Evolutionary conservation across 2,329 filamentous ascomycete genomes (phyloP).

Genomic region (Aureobasidium zeae): DNA sequence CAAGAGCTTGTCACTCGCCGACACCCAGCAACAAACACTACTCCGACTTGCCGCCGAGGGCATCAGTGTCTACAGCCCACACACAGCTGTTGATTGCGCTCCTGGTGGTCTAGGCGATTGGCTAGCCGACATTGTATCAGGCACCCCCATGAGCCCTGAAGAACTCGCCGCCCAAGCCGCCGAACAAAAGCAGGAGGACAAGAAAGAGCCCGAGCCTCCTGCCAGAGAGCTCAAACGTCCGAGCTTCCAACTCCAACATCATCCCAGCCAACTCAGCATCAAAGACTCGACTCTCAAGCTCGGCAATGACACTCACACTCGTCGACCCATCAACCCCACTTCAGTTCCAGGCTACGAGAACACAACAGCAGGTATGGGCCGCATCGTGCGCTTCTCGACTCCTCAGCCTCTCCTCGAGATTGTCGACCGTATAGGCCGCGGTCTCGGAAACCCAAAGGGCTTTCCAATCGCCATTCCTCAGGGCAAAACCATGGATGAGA

Average conservation of each 20-base stretch:
- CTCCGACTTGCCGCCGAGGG: slow-evolving; percentile 74
- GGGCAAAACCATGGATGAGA: slow-evolving; percentile 42
- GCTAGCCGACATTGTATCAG: slow-evolving; percentile 78
- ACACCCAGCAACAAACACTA: slow-evolving; percentile 80
- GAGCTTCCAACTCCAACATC: slow-evolving; percentile 37
- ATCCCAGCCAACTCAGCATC: slow-evolving; percentile 37
- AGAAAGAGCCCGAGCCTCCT: slow-evolving; percentile 18
- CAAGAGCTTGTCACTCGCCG: slow-evolving; percentile 74
- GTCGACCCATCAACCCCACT: slow-evolving; percentile 46
- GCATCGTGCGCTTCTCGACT: slow-evolving; percentile 46
- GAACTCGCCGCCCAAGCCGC: slow-evolving; percentile 16
- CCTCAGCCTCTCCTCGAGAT: slow-evolving; percentile 48
- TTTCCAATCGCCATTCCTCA: slow-evolving; percentile 58
- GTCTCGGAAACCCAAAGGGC: slow-evolving; percentile 58
- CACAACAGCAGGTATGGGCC: slow-evolving; percentile 50
- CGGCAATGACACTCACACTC: slow-evolving; percentile 39
- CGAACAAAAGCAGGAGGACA: neutral
- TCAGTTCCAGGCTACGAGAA: slow-evolving; percentile 31
- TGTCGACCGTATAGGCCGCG: slow-evolving; percentile 51
- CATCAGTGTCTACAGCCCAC: slow-evolving; percentile 90
- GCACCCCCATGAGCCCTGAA: slow-evolving; percentile 33
- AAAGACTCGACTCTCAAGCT: slow-evolving; percentile 29
- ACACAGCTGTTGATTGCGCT: slow-evolving; percentile 87
- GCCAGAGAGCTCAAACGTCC: slow-evolving; percentile 33
- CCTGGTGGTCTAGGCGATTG: slow-evolving; percentile 82